Conservation (phyloP, 495 filamentous ascomycete genomes). For the Penicillium bovifimosum region DNA sequence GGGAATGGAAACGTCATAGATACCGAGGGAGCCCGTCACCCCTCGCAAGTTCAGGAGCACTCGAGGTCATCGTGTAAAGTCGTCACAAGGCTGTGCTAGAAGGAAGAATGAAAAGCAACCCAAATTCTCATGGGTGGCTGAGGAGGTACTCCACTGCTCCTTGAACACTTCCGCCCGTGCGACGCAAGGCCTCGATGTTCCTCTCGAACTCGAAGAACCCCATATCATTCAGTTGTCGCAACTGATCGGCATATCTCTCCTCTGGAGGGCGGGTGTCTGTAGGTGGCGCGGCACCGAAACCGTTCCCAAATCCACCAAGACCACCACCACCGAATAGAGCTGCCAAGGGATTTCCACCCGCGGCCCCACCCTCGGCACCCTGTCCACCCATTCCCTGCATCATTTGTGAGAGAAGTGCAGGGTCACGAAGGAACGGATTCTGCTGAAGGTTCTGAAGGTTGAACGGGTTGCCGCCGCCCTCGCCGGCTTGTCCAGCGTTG, state of each 20-base stretch:
- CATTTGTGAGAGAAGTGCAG: conserved; percentile 42
- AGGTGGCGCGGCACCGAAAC: conserved; percentile 43
- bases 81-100: conserved; percentile 8
- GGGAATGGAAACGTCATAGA: conserved; percentile 15
- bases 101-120: not conserved
- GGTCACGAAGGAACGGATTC: conserved; percentile 46
- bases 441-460: conserved; percentile 42
- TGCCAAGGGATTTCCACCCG: conserved; percentile 33
- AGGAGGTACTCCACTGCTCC: conserved; percentile 80
- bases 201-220: conserved; percentile 95
- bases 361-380: conserved; percentile 24
- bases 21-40: conserved; percentile 8
- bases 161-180: conserved; percentile 89
- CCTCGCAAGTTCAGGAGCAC: conserved; percentile 9
- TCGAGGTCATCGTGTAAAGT: conserved; percentile 14
- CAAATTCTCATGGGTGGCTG: conserved; percentile 31
- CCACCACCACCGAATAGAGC: conserved; percentile 40
- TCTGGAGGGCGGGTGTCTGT: conserved; percentile 83
- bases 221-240: conserved; percentile 97
- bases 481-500: conserved; percentile 23
- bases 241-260: conserved; percentile 84
- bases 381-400: conserved; percentile 41
- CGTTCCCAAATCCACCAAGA: conserved; percentile 34
- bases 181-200: conserved; percentile 83
- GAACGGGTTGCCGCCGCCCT: conserved; percentile 39